These are phyloP conservation scores for Glarea lozoyensis DNA, from an alignment of 495 filamentous ascomycete species.

Conservation along the genomic window DNA sequence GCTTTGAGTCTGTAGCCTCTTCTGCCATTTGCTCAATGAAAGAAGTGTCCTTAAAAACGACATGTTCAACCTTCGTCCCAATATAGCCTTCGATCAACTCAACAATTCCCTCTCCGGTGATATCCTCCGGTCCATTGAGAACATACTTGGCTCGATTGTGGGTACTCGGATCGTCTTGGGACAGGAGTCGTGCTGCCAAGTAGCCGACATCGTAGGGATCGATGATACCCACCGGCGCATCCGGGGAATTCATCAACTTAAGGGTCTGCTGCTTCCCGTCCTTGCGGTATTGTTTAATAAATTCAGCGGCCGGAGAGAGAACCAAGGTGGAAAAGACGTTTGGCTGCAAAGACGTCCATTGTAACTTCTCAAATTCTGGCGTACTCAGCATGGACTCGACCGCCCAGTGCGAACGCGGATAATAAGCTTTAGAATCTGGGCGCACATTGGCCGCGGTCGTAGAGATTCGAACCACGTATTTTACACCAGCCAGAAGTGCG, in stretches of 20 bases:
- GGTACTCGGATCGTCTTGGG: constrained; percentile 21
- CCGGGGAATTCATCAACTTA: constrained; percentile 17
- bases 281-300: neutral
- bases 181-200: constrained; percentile 34
- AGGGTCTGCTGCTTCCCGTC: neutral
- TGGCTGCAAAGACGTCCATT: constrained; percentile 40
- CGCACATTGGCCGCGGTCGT: constrained; percentile 34
- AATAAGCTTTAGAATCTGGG: constrained; percentile 31
- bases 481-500: constrained; percentile 32
- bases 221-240: constrained; percentile 31
- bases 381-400: constrained; percentile 32
- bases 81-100: constrained; percentile 32
- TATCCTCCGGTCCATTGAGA: constrained; percentile 34
- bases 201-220: constrained; percentile 31
- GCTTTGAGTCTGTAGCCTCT: constrained; percentile 14
- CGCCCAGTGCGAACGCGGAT: constrained; percentile 37
- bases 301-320: constrained; percentile 22
- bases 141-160: constrained; percentile 34
- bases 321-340: constrained; percentile 27
- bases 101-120: constrained; percentile 30
- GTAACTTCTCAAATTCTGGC: constrained; percentile 28
- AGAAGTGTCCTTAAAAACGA: neutral
- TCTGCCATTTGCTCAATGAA: neutral
- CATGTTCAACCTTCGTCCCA: constrained; percentile 16
- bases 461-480: constrained; percentile 40